Base-by-base conservation (phyloP, 2,329 filamentous ascomycete genomes). In the Allantophomopsis cytisporea region DNA sequence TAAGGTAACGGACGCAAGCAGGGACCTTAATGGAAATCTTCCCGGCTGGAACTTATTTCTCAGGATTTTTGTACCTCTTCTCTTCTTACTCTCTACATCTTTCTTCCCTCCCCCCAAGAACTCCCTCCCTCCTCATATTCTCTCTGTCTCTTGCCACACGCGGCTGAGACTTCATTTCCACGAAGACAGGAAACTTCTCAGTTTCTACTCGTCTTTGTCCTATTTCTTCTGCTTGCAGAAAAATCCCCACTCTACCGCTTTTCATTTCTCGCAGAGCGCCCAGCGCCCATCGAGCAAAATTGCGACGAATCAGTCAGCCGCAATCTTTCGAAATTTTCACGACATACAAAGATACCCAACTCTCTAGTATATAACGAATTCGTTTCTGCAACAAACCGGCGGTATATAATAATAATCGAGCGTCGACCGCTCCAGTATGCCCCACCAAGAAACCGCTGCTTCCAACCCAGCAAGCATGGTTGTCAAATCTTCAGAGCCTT, bases 381-480 rank as follows among this genome's bases (percentile, higher is more conserved):
- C 32, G 14, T 34, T 34, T 18, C 17, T 16, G 32, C 14, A 34
- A 34, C 14, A 34, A 14, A 16, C 17, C 32, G 8, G 12, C 14
- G 23, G 23, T 36, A 32, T 38, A 35, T 15, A 37, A 46, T 45
- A 43, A 28, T 28, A 28, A 35, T 34, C 49, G 48, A 40, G 44
- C 43, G 45, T 45, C 36, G 15, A 31, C 40, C 49, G 47, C 50
- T 51, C 48, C 49, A 62, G 44, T 56, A 69, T 69, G 66, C 67
- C 66, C 50, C 66, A 69, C 52, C 57, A 47, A 33, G 53, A 60
- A 32, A 60, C 61, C 16, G 55, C 61, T 44, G 54, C 59, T 41
- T 59, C 43, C 56, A 57, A 49, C 56, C 51, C 48, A 61, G 48
- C 64, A 44, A 63, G 60, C 47, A 61, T 66, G 52, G 62, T 71